phyloP scores from a whole-genome alignment of 805 yeast genomes.

The Nakazawaea ishiwadae region DNA sequence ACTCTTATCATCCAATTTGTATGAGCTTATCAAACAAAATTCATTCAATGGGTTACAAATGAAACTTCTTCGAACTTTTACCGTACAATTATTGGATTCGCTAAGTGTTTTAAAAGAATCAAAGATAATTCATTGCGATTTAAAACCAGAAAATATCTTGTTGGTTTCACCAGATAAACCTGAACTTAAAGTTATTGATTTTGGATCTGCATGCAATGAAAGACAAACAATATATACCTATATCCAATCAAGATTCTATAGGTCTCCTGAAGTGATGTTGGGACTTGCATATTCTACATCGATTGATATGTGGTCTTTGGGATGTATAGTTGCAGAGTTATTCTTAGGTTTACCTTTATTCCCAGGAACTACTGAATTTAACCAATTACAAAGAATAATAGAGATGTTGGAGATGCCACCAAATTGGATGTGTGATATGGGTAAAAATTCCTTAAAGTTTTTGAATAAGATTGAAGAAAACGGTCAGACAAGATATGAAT shows the following conservation, averaged over 20 bases:
- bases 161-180: constrained; percentile 78
- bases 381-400: constrained; percentile 78
- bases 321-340: constrained; percentile 55
- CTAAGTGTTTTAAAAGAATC: constrained; percentile 75
- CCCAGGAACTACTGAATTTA: constrained; percentile 93
- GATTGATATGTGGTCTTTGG: constrained; percentile 76
- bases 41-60: constrained; percentile 88
- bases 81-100: constrained; percentile 79
- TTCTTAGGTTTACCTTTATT: constrained; percentile 85
- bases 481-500: constrained; percentile 16
- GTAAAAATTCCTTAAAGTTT: constrained; percentile 73
- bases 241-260: constrained; percentile 86
- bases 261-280: constrained; percentile 91
- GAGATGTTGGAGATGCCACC: constrained; percentile 87
- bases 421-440: constrained; percentile 95
- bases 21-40: constrained; percentile 88
- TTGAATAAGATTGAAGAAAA: constrained; percentile 41
- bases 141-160: constrained; percentile 93
- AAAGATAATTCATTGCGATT: constrained; percentile 89
- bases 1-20: constrained; percentile 78
- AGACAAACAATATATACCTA: constrained; percentile 85
- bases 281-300: constrained; percentile 91
- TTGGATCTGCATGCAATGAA: constrained; percentile 94
- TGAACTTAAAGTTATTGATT: constrained; percentile 88
- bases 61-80: constrained; percentile 69